These are phyloP conservation scores for Geotrichum restrictum DNA, from an alignment of 1,139 yeast genomes.

Conservation along the genomic window DNA sequence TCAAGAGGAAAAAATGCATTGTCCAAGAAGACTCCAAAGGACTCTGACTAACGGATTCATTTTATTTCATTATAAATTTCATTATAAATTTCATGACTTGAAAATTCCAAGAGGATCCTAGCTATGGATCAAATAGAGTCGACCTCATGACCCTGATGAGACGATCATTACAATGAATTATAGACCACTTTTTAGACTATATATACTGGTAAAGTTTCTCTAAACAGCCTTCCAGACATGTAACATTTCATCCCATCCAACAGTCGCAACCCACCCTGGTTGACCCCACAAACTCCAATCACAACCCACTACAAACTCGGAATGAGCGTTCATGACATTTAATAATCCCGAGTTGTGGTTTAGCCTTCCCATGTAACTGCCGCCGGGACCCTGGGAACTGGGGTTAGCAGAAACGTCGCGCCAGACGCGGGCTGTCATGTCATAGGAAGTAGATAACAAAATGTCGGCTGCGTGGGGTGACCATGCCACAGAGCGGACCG, in stretches of 20 bases:
- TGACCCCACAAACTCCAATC: slow-evolving; percentile 97
- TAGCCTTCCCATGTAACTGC: slow-evolving; percentile 11
- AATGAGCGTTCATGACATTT: slow-evolving; percentile 64
- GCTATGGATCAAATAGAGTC: too few species aligned
- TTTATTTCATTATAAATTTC: too few species aligned
- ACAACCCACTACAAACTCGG: slow-evolving; percentile 90
- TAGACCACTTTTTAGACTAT: too few species aligned
- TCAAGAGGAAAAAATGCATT: too few species aligned
- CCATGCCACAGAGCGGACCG: slow-evolving; percentile 79
- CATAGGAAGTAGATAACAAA: slow-evolving; percentile 76
- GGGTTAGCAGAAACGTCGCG: slow-evolving; percentile 49
- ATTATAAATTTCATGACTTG: too few species aligned
- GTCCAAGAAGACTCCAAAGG: too few species aligned
- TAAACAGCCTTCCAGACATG: slow-evolving; percentile 70
- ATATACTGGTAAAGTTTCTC: too few species aligned
- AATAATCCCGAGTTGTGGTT: slow-evolving; percentile 43
- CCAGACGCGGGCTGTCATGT: slow-evolving; percentile 91
- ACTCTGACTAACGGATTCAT: too few species aligned
- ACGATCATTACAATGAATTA: too few species aligned
- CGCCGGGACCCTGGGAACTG: neutral
- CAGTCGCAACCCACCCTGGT: slow-evolving; percentile 91
- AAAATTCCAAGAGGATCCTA: too few species aligned
- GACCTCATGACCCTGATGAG: too few species aligned
- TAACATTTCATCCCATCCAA: slow-evolving; percentile 96
- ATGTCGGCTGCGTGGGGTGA: slow-evolving; percentile 79